Base-by-base conservation (phyloP, 129 eudicot genomes). In the Pittosporum tobira region DNA sequence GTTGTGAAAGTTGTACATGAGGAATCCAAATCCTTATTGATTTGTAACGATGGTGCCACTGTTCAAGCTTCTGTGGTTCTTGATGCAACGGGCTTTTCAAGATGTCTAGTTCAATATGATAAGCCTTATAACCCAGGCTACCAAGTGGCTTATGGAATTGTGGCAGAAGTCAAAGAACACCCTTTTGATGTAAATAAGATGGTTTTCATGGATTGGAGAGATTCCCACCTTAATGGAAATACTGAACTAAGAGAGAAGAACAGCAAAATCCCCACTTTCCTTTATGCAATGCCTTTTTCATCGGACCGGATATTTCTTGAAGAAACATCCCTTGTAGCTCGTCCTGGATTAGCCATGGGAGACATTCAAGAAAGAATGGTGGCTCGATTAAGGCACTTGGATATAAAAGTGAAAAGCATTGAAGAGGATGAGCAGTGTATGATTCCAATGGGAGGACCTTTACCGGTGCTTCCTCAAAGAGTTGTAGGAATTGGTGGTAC, bases 181-280 rank as follows among this genome's bases (percentile, higher is more conserved):
- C 99, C 99, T 19, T 91, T 86, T 65, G 96, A 91, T 76, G 81
- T 81, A 6, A 80, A 87, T 66, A 91, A 91, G 60, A 91, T 91
- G 99, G 70, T 91, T 27, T 91, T 91, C 66, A 91, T 91, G 99
- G 99, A 91, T 68, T 91, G 99, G 99, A 76, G 99, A 81, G 99
- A 91, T 59, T 87, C 99, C 5, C 99, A 91, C 71, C 84, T 91
- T 16, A 60, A 72, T 14, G 57, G 62, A 50, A 87, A 76, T 70
- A 42, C 23, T 19, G 94, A 71, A 69, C 69, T 91, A 3, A 81
- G 76, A 68, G 81, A 76, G 69, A 79, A 85, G 67, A 91, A 91
- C 42, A 59, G 76, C 51, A 83, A 67, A 75, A 79, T 87, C 18
- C 99, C 99, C 3, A 91, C 99, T 57, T 93, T 93, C 31, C 85